Conservation (phyloP, 257 asterid genomes). For the Ajuga chamaepitys region DNA sequence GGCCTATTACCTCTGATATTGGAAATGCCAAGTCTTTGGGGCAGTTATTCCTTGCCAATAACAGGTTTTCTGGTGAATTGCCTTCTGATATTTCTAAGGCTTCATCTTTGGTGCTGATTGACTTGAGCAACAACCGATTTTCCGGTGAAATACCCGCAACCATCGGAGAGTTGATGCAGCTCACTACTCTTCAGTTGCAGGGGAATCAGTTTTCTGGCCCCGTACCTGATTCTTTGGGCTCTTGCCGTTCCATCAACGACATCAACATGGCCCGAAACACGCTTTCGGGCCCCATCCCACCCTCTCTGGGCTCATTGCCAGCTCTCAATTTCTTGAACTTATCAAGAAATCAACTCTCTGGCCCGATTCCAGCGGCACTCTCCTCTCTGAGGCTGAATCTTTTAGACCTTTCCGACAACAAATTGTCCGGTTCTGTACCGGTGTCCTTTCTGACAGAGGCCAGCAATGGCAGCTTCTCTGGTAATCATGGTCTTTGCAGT, state of each 20-base stretch:
- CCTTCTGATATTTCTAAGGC: conserved; percentile 50
- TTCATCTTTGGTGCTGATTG: conserved; percentile 37
- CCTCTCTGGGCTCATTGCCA: conserved; percentile 43
- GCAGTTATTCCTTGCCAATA: conserved; percentile 37
- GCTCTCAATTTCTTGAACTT: conserved; percentile 62
- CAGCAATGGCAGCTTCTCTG: conserved; percentile 59
- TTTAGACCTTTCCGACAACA: conserved; percentile 67
- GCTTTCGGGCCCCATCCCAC: conserved; percentile 55
- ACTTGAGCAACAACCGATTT: conserved; percentile 51
- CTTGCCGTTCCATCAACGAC: conserved; percentile 46
- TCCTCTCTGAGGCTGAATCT: conserved; percentile 56
- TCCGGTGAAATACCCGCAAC: conserved; percentile 51
- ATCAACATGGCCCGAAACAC: conserved; percentile 60
- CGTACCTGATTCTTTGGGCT: conserved; percentile 63
- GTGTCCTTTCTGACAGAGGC: conserved; percentile 48
- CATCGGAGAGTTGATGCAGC: conserved; percentile 50
- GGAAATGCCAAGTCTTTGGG: conserved; percentile 48
- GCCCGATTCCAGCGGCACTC: conserved; percentile 61
- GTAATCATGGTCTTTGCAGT: conserved; percentile 66
- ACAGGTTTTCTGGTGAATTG: conserved; percentile 48
- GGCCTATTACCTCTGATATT: conserved; percentile 51
- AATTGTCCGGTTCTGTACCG: conserved; percentile 57
- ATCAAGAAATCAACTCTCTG: conserved; percentile 64
- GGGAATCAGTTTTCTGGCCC: conserved; percentile 54
- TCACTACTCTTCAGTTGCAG: conserved; percentile 40